phyloP scores from a whole-genome alignment of 768 basidiomycete species.

The Rhizopogon rudus region DNA sequence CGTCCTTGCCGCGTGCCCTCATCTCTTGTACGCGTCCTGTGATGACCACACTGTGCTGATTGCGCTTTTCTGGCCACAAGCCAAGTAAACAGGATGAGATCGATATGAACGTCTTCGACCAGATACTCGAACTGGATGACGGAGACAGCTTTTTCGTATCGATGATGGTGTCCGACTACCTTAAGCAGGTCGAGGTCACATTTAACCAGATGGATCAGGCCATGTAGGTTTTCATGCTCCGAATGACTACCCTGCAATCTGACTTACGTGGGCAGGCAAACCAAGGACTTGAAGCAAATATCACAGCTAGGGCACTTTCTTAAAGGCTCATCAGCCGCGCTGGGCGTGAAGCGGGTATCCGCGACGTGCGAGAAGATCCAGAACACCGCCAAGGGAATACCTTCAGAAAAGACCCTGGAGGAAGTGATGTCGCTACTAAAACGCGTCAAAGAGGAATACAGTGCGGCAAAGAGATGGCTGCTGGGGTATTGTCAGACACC shows the following conservation, averaged over 20 bases:
- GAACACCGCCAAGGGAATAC: slow-evolving; percentile 58
- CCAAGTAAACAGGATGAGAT: slow-evolving; percentile 38
- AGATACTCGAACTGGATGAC: slow-evolving; percentile 91
- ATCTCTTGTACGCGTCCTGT: background rate
- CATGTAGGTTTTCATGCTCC: slow-evolving; percentile 54
- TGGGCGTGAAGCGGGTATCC: slow-evolving; percentile 81
- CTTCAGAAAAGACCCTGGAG: slow-evolving; percentile 46
- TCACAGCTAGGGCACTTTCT: slow-evolving; percentile 87
- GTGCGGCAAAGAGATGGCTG: slow-evolving; percentile 64
- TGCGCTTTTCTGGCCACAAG: slow-evolving; percentile 2
- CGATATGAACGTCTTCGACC: slow-evolving; percentile 76
- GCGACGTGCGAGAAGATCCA: slow-evolving; percentile 88
- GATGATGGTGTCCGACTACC: slow-evolving; percentile 77
- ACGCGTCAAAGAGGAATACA: slow-evolving; percentile 64
- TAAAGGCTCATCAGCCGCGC: slow-evolving; percentile 94
- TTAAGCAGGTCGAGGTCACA: slow-evolving; percentile 71
- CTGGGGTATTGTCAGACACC: slow-evolving; percentile 29
- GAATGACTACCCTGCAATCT: slow-evolving; percentile 1
- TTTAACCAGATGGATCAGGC: slow-evolving; percentile 74
- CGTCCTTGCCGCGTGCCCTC: background rate
- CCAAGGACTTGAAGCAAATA: slow-evolving; percentile 59
- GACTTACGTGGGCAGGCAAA: slow-evolving; percentile 34
- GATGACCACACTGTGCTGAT: slow-evolving; percentile 6
- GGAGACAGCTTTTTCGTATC: slow-evolving; percentile 70
- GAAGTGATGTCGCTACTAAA: slow-evolving; percentile 53